Evolutionary conservation across 2,329 filamentous ascomycete species (phyloP).

Genomic region (Ceratocystis eucalypticola): DNA sequence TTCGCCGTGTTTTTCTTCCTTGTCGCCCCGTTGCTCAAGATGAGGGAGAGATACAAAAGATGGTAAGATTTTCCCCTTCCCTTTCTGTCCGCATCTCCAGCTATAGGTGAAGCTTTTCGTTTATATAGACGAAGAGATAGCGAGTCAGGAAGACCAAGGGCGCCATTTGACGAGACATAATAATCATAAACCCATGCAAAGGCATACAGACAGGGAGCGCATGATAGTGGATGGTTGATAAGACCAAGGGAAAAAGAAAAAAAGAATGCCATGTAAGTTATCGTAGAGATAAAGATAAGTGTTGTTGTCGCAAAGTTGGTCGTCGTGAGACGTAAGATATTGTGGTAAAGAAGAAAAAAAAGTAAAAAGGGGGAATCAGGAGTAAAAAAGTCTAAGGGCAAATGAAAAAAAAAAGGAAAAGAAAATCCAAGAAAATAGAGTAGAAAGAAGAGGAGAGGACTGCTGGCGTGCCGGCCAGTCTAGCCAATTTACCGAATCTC

Average conservation of each 20-base stretch:
- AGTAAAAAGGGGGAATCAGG: constrained; percentile 14
- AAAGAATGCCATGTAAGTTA: background rate
- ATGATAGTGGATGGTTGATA: background rate
- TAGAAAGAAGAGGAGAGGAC: background rate
- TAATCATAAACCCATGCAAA: constrained; percentile 14
- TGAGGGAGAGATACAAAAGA: too few species aligned
- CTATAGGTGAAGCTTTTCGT: too few species aligned
- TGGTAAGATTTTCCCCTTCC: background rate
- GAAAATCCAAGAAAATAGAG: background rate
- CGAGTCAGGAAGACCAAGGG: background rate
- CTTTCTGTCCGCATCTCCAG: background rate
- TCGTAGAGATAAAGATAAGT: background rate
- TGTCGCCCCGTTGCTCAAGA: too few species aligned
- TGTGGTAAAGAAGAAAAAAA: constrained; percentile 7
- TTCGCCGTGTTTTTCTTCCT: too few species aligned
- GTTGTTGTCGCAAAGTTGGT: constrained; percentile 8
- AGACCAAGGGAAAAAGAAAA: background rate
- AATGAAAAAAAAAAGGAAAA: constrained; percentile 19
- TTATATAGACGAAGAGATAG: too few species aligned
- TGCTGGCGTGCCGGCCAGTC: too few species aligned
- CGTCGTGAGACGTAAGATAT: constrained; percentile 14
- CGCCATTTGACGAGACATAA: constrained; percentile 8
- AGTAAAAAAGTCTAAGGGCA: constrained; percentile 12
- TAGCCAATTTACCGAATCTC: constrained; percentile 50
- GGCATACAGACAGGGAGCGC: background rate